These are phyloP conservation scores for Pisolithus sp. DNA, from an alignment of 768 basidiomycete species.

Conservation along the genomic window DNA sequence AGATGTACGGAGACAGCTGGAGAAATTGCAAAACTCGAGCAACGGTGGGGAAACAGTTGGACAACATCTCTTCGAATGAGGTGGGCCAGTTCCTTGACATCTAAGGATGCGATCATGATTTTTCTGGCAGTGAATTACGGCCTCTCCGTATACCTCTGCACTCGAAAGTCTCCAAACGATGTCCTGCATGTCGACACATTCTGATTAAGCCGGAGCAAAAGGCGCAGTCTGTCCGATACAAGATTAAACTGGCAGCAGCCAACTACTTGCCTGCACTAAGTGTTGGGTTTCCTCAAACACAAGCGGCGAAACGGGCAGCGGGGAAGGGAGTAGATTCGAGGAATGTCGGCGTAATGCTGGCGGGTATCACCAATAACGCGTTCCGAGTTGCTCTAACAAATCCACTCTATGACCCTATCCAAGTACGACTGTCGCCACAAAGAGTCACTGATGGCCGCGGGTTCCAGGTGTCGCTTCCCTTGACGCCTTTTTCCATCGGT, in stretches of 20 bases:
- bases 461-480: slow-evolving; percentile 77
- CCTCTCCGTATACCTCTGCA: slow-evolving; percentile 89
- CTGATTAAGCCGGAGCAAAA: slow-evolving; percentile 98
- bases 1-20: slow-evolving; percentile 52
- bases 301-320: slow-evolving; percentile 30
- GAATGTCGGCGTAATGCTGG: slow-evolving; percentile 43
- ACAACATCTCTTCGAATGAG: slow-evolving; percentile 52
- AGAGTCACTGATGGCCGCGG: slow-evolving; percentile 39
- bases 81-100: slow-evolving; percentile 32
- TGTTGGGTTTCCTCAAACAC: slow-evolving; percentile 57
- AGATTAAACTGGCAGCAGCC: slow-evolving; percentile 94
- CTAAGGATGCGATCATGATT: neutral
- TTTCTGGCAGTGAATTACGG: slow-evolving; percentile 57
- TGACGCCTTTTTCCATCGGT: slow-evolving; percentile 70
- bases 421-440: slow-evolving; percentile 80
- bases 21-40: slow-evolving; percentile 66
- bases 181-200: slow-evolving; percentile 90
- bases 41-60: slow-evolving; percentile 83
- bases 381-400: slow-evolving; percentile 92
- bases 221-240: slow-evolving; percentile 87
- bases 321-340: slow-evolving; percentile 38
- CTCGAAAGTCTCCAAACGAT: slow-evolving; percentile 93
- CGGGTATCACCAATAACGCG: slow-evolving; percentile 68
- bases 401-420: slow-evolving; percentile 92
- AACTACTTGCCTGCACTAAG: slow-evolving; percentile 89